Evolutionary conservation across 2,329 filamentous ascomycete genomes (phyloP).

Genomic region (Dendrostoma leiphaemia): DNA sequence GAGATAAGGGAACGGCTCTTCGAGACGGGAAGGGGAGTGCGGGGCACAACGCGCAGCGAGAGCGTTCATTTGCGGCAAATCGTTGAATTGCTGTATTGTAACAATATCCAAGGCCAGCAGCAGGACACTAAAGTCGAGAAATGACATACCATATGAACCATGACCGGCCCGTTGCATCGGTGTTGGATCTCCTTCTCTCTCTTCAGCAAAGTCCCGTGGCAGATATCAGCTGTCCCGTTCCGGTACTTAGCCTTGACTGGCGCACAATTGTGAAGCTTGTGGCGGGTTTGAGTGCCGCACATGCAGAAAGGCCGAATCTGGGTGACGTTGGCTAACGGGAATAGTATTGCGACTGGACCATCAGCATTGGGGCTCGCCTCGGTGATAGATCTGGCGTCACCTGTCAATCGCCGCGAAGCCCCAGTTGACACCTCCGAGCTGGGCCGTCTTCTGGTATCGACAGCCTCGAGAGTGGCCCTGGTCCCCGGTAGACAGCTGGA

Average conservation of each 20-base stretch:
- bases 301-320: too few relatives aligned
- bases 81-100: constrained; percentile 9
- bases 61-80: neutral
- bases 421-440: too few relatives aligned
- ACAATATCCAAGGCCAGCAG: constrained; percentile 4
- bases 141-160: constrained; percentile 10
- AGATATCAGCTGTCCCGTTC: neutral
- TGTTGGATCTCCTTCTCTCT: neutral
- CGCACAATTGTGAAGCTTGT: too few relatives aligned
- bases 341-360: too few relatives aligned
- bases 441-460: too few relatives aligned
- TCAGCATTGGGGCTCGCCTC: too few relatives aligned
- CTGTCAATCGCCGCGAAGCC: too few relatives aligned
- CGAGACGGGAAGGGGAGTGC: neutral
- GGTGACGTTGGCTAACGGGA: too few relatives aligned
- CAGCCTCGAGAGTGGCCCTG: too few relatives aligned
- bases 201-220: neutral
- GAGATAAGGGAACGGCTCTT: neutral
- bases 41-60: neutral
- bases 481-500: too few relatives aligned
- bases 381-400: too few relatives aligned
- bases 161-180: neutral
- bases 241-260: neutral
- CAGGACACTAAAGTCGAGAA: constrained; percentile 5
- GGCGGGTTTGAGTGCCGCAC: too few relatives aligned